Base-by-base conservation (phyloP, 768 basidiomycete genomes). In the Lactifluus subvellereus region DNA sequence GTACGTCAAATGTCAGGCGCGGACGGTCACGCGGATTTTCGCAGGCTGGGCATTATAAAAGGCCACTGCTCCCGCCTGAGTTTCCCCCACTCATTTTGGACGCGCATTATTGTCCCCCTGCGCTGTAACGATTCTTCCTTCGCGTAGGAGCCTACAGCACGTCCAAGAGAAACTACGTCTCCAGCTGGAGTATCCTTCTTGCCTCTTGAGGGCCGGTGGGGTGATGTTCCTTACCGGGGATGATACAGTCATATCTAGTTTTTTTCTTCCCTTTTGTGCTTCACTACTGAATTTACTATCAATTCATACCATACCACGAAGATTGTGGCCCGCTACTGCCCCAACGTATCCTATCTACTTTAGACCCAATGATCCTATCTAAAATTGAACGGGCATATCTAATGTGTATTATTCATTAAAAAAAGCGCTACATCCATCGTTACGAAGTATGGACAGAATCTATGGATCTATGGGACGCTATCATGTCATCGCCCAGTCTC, bases 61-160 rank as follows among this genome's bases (percentile, higher is more conserved):
- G 14, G 8, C 5, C 3, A 6, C 14, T 3, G 3, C 13, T 6
- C 30, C 11, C 5, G 5, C 11, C 14, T 13, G 38, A 13, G 42
- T 18, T 37, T 64, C 65, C 67, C 30, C 60, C 52, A 75, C 75
- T 74, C 74, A 74, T 74, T 74, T 69, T 67, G 75, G 73, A 69
- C 73, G 67, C 69, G 75, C 75, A 73, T 71, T 75, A 76, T 76
- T 76, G 75, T 76, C 73, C 75, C 71, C 75, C 73, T 76, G 73
- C 72, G 72, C 66, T 61, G 52, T 63, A 68, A 65, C 37, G 32
- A 40, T 49, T 50, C 54, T 43, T 43, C 47, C 64, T 69, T 74
- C 70, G 72, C 75, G 73, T 71, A 75, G 74, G 75, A 73, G 75
- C 68, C 75, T 76, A 76, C 75, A 72, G 75, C 75, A 64, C 50